A percentile compares a stretch with the other conserved stretches of the same genome.
Conservation (phyloP, 495 filamentous ascomycete species). For the Tuber calosporum region DNA sequence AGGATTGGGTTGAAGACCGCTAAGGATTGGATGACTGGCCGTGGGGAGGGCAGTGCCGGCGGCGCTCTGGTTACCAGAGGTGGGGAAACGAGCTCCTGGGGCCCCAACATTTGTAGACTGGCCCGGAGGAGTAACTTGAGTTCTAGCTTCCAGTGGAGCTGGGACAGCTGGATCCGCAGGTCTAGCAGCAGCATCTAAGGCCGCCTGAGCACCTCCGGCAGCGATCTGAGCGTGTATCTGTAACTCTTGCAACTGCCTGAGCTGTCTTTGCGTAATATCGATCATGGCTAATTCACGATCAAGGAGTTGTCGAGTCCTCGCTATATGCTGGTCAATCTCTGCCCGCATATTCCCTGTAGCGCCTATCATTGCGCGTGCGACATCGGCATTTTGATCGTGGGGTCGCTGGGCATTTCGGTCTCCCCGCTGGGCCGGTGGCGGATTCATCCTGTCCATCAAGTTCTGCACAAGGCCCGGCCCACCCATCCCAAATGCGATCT, state of each 20-base stretch:
- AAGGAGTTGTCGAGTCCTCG: slow-evolving; percentile 29
- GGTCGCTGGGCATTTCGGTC: slow-evolving; percentile 17
- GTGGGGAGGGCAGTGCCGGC: slow-evolving; percentile 11
- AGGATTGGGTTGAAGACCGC: background rate
- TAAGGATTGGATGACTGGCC: background rate
- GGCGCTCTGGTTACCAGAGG: slow-evolving; percentile 7
- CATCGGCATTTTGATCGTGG: slow-evolving; percentile 21
- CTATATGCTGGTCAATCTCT: slow-evolving; percentile 31
- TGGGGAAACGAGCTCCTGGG: background rate
- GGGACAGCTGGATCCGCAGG: slow-evolving; percentile 17
- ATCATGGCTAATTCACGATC: slow-evolving; percentile 34
- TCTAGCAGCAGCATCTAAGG: slow-evolving; percentile 9
- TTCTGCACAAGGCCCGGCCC: slow-evolving; percentile 50
- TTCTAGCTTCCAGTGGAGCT: background rate
- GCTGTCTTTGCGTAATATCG: slow-evolving; percentile 28
- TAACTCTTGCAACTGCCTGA: slow-evolving; percentile 29
- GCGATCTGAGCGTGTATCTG: slow-evolving; percentile 25
- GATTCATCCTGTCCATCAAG: slow-evolving; percentile 45
- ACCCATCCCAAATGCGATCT: slow-evolving; percentile 54
- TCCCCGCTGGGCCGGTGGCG: slow-evolving; percentile 40
- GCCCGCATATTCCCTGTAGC: slow-evolving; percentile 18
- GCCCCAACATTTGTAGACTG: slow-evolving; percentile 5
- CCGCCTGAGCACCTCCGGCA: slow-evolving; percentile 16
- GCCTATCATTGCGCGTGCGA: slow-evolving; percentile 12
- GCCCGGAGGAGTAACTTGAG: background rate